These are phyloP conservation scores for Pseudohalonectria lignicola DNA, from an alignment of 2,329 filamentous ascomycete genomes.

Conservation along the genomic window DNA sequence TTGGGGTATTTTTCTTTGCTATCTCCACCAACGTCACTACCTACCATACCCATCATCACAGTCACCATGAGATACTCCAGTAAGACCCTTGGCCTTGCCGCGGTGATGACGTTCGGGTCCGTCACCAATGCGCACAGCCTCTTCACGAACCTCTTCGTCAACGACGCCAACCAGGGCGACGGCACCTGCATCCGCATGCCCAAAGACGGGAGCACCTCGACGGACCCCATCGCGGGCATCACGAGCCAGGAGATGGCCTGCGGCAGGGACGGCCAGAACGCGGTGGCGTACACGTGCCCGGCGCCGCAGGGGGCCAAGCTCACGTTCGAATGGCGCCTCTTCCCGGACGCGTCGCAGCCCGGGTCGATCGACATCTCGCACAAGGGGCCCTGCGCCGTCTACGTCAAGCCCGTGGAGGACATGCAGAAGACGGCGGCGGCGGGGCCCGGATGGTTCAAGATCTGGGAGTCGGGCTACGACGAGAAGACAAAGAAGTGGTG, in stretches of 20 bases:
- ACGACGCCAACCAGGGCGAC: constrained; percentile 55
- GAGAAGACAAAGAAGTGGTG: constrained; percentile 49
- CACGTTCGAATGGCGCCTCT: constrained; percentile 56
- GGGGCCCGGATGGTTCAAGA: constrained; percentile 67
- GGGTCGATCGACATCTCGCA: constrained; percentile 49
- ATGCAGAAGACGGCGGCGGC: constrained; percentile 39
- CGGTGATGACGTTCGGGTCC: constrained; percentile 18
- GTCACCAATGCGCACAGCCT: constrained; percentile 44
- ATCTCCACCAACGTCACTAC: background rate
- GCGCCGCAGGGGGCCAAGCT: constrained; percentile 41
- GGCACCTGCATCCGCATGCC: constrained; percentile 63
- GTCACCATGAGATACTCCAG: constrained; percentile 24
- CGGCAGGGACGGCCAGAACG: constrained; percentile 31
- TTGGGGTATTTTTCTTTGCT: constrained; percentile 14
- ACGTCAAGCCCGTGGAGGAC: constrained; percentile 59
- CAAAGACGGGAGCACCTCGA: constrained; percentile 36
- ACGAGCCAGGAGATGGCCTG: constrained; percentile 57
- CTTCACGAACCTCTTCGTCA: constrained; percentile 52
- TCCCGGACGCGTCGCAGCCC: constrained; percentile 40
- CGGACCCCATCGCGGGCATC: constrained; percentile 45
- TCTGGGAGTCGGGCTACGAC: constrained; percentile 61
- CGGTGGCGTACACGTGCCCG: constrained; percentile 37
- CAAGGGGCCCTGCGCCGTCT: constrained; percentile 61
- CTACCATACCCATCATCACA: background rate
- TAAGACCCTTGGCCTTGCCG: constrained; percentile 20